These are phyloP conservation scores for Solanum boliviense DNA, from an alignment of 257 asterid species.

Conservation along the genomic window DNA sequence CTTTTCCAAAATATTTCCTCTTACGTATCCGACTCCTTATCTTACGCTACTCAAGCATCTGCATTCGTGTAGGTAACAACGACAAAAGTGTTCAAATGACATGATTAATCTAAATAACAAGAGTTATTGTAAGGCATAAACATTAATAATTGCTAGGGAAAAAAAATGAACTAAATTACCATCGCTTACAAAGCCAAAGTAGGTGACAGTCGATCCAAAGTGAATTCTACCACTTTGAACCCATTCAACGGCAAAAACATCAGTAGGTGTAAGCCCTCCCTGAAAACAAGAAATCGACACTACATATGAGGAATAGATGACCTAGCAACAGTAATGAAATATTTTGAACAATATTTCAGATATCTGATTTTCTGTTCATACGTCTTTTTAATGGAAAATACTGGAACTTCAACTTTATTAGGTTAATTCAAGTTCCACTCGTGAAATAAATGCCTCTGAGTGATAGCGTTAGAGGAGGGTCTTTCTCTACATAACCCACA, in stretches of 20 bases:
- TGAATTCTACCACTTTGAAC: conserved; percentile 84
- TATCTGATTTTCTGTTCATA: not conserved
- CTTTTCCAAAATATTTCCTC: not conserved
- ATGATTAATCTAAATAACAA: not conserved
- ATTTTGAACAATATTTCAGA: not conserved
- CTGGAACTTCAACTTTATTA: not conserved
- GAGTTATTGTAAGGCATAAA: not conserved
- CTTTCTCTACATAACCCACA: not conserved
- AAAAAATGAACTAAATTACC: conserved; percentile 24
- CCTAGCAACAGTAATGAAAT: conserved; percentile 1
- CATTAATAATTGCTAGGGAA: not conserved
- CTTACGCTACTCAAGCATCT: not conserved
- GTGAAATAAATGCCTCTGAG: not conserved
- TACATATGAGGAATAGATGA: conserved; percentile 2
- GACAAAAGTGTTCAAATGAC: not conserved
- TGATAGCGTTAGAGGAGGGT: not conserved
- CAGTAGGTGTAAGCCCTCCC: conserved; percentile 97
- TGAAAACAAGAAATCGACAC: conserved; percentile 21
- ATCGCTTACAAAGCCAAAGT: conserved; percentile 91
- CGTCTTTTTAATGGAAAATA: not conserved
- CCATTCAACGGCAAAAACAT: conserved; percentile 99
- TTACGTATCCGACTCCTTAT: not conserved
- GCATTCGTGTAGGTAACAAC: not conserved
- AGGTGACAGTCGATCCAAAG: conserved; percentile 85
- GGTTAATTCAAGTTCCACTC: not conserved